Conservation (phyloP, 345 rosid genomes). For the Adansonia digitata region DNA sequence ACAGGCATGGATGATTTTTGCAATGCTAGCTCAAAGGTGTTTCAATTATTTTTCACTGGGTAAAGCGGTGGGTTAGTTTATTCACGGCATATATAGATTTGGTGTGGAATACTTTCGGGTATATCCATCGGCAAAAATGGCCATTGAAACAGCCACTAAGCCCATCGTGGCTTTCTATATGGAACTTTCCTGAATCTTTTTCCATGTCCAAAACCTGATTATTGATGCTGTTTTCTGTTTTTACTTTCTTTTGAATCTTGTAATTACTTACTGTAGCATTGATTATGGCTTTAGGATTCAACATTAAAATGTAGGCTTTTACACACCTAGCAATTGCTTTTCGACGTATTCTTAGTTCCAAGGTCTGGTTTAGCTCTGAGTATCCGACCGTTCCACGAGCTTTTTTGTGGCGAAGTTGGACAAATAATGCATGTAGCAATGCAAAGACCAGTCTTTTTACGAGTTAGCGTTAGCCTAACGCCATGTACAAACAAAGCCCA, state of each 20-base stretch:
- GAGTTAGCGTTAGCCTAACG: neutral
- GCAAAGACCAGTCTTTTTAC: neutral
- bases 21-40: neutral
- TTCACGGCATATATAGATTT: no score
- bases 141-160: neutral
- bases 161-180: neutral
- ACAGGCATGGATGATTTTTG: neutral
- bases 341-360: neutral
- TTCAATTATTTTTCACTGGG: neutral
- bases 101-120: no score
- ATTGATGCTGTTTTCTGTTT: no score
- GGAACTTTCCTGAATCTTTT: neutral
- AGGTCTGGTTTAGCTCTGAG: neutral
- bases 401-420: neutral
- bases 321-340: neutral
- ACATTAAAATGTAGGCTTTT: neutral
- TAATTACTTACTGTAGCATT: neutral
- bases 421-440: neutral
- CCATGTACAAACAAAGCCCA: neutral
- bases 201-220: neutral
- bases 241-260: neutral
- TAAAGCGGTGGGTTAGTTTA: neutral
- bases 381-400: neutral
- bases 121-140: neutral
- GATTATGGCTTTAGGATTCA: neutral